phyloP scores from a whole-genome alignment of 2,329 filamentous ascomycete species.

The Colletotrichum musae region DNA sequence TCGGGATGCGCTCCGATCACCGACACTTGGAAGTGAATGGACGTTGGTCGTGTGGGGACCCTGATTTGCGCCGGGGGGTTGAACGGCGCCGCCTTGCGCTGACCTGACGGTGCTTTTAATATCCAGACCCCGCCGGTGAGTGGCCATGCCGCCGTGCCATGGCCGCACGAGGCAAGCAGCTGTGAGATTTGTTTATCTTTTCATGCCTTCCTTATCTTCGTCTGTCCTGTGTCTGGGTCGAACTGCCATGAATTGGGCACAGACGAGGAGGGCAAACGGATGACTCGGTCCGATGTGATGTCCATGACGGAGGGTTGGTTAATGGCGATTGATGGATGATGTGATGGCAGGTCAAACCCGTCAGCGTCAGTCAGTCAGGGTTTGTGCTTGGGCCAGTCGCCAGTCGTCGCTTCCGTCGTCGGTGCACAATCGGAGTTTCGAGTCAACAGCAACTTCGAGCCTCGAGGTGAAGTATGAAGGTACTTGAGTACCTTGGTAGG shows the following conservation, averaged over 20 bases:
- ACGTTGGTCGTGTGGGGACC: constrained; percentile 21
- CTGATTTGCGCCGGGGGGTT: constrained; percentile 40
- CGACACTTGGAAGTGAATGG: constrained; percentile 3
- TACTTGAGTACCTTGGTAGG: no score
- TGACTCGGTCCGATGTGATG: constrained; percentile 28
- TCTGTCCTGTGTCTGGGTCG: constrained; percentile 1
- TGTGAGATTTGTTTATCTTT: constrained; percentile 11
- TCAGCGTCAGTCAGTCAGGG: neutral
- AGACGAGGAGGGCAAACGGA: neutral
- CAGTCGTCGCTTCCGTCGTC: neutral
- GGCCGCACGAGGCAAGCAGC: neutral
- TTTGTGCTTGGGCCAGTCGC: neutral
- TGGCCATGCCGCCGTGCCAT: constrained; percentile 16
- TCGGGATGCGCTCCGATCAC: constrained; percentile 35
- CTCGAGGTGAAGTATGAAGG: no score
- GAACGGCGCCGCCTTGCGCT: constrained; percentile 16
- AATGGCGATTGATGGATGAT: neutral
- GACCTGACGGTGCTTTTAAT: constrained; percentile 27
- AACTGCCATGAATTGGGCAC: neutral
- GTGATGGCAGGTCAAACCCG: constrained; percentile 11
- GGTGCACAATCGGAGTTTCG: constrained; percentile 18
- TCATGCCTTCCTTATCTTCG: constrained; percentile 25
- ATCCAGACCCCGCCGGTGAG: constrained; percentile 16
- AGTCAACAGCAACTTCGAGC: neutral
- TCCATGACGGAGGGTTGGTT: no score